A percentile compares a stretch with the other conserved stretches of the same genome.
These are phyloP conservation scores for Alternaria viburni DNA, from an alignment of 2,329 filamentous ascomycete genomes.

Conservation along the genomic window DNA sequence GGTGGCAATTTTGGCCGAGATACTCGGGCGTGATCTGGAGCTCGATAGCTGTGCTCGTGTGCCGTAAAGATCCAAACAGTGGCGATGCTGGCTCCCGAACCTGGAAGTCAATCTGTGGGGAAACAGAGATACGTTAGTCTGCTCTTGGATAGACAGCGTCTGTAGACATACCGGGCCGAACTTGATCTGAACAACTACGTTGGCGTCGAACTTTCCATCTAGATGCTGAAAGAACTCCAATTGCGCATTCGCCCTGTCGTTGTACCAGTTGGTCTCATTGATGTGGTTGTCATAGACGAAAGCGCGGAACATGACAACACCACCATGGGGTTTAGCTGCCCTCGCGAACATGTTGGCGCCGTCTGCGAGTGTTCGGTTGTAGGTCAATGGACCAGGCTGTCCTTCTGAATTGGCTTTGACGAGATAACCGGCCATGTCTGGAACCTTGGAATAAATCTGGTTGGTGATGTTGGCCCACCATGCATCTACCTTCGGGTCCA, in stretches of 20 bases:
- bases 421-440: constrained; percentile 72
- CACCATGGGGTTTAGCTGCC: constrained; percentile 90
- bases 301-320: constrained; percentile 76
- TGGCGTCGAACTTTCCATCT: constrained; percentile 71
- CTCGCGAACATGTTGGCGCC: constrained; percentile 77
- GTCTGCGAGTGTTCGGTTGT: constrained; percentile 72
- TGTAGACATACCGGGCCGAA: constrained; percentile 60
- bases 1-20: constrained; percentile 71
- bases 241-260: constrained; percentile 72
- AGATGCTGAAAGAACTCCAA: constrained; percentile 70
- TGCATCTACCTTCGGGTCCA: constrained; percentile 63
- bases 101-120: constrained; percentile 68
- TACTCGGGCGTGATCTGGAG: constrained; percentile 74
- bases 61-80: constrained; percentile 62
- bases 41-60: constrained; percentile 65
- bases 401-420: constrained; percentile 77
- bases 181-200: constrained; percentile 76
- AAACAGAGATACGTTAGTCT: neutral
- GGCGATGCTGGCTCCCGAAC: constrained; percentile 71
- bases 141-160: neutral
- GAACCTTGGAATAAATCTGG: constrained; percentile 65
- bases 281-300: constrained; percentile 71
- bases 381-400: constrained; percentile 71
- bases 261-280: constrained; percentile 66
- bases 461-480: constrained; percentile 70